Conservation (phyloP, 2,329 filamentous ascomycete genomes). For the Fusarium paranaense region DNA sequence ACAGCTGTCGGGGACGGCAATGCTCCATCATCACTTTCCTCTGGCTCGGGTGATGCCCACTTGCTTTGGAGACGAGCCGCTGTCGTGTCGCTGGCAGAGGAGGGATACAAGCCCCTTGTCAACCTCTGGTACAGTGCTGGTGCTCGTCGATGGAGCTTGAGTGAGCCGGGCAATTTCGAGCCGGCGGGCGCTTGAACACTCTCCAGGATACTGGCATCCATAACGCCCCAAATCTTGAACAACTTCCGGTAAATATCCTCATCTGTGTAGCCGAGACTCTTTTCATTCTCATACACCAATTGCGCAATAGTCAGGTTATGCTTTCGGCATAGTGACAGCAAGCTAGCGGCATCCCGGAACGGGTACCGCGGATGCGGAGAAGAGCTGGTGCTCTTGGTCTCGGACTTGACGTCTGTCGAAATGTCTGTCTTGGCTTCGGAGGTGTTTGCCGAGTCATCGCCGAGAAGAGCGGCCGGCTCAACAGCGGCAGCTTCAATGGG, state of each 20-base stretch:
- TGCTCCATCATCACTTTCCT: slow-evolving; percentile 13
- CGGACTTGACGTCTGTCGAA: slow-evolving; percentile 29
- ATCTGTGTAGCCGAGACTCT: slow-evolving; percentile 62
- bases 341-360: slow-evolving; percentile 59
- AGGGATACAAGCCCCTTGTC: slow-evolving; percentile 59
- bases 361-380: slow-evolving; percentile 56
- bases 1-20: slow-evolving; percentile 9
- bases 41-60: slow-evolving; percentile 10
- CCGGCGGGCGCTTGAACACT: slow-evolving; percentile 59
- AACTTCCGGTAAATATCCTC: slow-evolving; percentile 61
- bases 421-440: slow-evolving; percentile 2
- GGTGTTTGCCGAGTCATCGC: neutral
- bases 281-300: slow-evolving; percentile 64
- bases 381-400: slow-evolving; percentile 24
- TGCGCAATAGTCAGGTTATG: slow-evolving; percentile 65
- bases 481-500: slow-evolving; percentile 41
- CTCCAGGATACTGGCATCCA: slow-evolving; percentile 63
- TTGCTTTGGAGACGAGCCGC: slow-evolving; percentile 25
- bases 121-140: slow-evolving; percentile 58
- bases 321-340: slow-evolving; percentile 60
- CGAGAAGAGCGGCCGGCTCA: slow-evolving; percentile 22
- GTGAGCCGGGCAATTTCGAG: slow-evolving; percentile 57
- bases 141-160: slow-evolving; percentile 60
- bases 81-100: slow-evolving; percentile 28
- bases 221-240: slow-evolving; percentile 63